A percentile compares a stretch with the other conserved stretches of the same genome.
Conservation (phyloP, 2,329 filamentous ascomycete species). For the Calonectria honghensis region DNA sequence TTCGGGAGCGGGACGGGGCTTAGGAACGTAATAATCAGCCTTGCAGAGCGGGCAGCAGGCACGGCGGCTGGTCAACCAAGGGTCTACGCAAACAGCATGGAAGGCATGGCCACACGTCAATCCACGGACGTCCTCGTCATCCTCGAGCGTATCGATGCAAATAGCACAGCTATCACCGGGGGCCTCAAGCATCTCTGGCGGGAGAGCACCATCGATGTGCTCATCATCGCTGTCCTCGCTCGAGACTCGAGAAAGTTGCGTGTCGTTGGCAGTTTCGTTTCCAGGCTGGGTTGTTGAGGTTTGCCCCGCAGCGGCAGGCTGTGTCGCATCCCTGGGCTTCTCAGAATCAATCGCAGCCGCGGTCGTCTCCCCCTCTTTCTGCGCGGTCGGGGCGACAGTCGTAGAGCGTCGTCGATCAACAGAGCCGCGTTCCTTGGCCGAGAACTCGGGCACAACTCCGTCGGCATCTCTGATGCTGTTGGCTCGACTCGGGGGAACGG, state of each 20-base stretch:
- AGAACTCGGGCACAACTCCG: slow-evolving; percentile 68
- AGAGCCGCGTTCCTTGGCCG: slow-evolving; percentile 67
- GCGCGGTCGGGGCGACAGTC: slow-evolving; percentile 44
- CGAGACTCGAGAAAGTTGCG: slow-evolving; percentile 62
- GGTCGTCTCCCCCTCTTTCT: slow-evolving; percentile 46
- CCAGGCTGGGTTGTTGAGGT: slow-evolving; percentile 49
- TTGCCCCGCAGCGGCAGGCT: slow-evolving; percentile 50
- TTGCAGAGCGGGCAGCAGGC: slow-evolving; percentile 99
- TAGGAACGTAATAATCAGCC: slow-evolving; percentile 96
- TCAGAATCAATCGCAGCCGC: slow-evolving; percentile 43
- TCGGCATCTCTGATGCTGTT: slow-evolving; percentile 83
- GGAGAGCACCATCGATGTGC: slow-evolving; percentile 87
- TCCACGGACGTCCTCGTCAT: slow-evolving; percentile 95
- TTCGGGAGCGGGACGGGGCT: slow-evolving; percentile 79
- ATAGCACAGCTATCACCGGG: slow-evolving; percentile 97
- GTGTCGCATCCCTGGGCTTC: slow-evolving; percentile 49
- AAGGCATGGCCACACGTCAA: slow-evolving; percentile 98
- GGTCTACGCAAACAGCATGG: slow-evolving; percentile 95
- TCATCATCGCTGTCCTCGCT: slow-evolving; percentile 80
- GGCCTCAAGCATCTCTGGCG: slow-evolving; percentile 85
- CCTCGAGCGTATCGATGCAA: slow-evolving; percentile 94
- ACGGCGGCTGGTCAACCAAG: slow-evolving; percentile 94
- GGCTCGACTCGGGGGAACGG: slow-evolving; percentile 82
- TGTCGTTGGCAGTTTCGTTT: slow-evolving; percentile 48
- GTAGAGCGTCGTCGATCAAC: slow-evolving; percentile 63